Base-by-base conservation (phyloP, 1,284 basidiomycete species). In the Ustilago tritici region DNA sequence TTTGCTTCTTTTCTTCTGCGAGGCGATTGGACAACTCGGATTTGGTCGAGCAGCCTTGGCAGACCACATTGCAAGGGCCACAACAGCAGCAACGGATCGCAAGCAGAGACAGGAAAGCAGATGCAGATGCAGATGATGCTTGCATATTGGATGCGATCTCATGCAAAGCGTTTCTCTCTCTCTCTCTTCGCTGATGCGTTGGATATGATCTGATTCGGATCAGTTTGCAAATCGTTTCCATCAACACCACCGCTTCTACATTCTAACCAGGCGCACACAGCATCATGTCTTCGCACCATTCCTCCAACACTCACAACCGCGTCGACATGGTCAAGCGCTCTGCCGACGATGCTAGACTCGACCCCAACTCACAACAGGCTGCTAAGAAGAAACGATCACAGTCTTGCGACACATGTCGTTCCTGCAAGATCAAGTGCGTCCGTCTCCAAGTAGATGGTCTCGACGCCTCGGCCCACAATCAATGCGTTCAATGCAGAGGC, bases 371-470 rank as follows among this genome's bases (percentile, higher is more conserved):
- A 12, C 56, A 54, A 35, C 49, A 58, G 9, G 60, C 63, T 11
- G 65, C 59, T 36, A 77, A 77, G 40, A 70, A 70, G 28, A 77
- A 83, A 61, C 75, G 77, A 8, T 69, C 72, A 0, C 76, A 81
- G 46, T 76, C 78, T 28, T 82, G 78, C 55, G 78, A 80, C 50
- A 78, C 67, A 1, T 80, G 78, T 52, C 75, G 78, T 23, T 70
- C 72, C 10, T 67, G 78, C 61, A 80, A 80, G 76, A 78, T 80
- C 70, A 78, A 75, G 38, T 80, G 78, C 46, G 73, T 78, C 17
- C 69, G 71, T 7, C 63, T 76, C 6, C 57, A 68, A n/a, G 53
- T 68, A 19, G 71, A 77, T n/a, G 70, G 74, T 41, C 55, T 62
- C n/a, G 74, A 79, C 35, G 59, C 70, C 12, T 58, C 67, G 8